Base-by-base conservation (phyloP, 768 basidiomycete species). In the Cubamyces sp. region DNA sequence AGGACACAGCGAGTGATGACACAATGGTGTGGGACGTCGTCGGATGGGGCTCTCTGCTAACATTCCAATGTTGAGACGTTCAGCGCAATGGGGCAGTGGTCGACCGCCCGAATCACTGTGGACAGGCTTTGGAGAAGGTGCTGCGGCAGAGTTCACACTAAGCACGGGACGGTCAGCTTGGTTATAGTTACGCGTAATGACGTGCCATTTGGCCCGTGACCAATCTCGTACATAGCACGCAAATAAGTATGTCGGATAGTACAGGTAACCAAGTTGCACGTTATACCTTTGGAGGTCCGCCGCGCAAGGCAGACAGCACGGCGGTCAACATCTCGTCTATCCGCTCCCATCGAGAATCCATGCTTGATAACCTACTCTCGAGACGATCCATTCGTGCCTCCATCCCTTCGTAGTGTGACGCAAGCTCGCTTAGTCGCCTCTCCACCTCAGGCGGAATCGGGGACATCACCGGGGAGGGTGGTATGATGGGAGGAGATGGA, bases 261-360 rank as follows among this genome's bases (percentile, higher is more conserved):
- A 43, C 42, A 43, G 4, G 42, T 4, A 43, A 43, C 23, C 18
- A 25, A 19, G 14, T 4, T n/a, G 19, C 16, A 21, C 39, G 8
- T 18, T 16, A 40, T 11, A 23, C 37, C 21, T 26, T 16, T 34
- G 34, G 34, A 34, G 5, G 6, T 11, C 9, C 34, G 34, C 53
- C 25, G 21, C 26, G 56, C 37, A 57, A 28, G 2, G 41, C 23
- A 5, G 34, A 25, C 23, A 57, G 11, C 37, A 57, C 19, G 12
- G 39, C 21, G 16, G 37, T 21, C 47, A 57, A 57, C 39, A 41
- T 57, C 7, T 49, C 47, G 37, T 57, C 47, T 21, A 57, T 49
- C 34, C 47, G 56, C 21, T 11, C 16, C 30, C 49, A 34, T 15
- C 56, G 21, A 7, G 25, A 21, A 18, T 57, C 56, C 46, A 57